A percentile compares a stretch with the other conserved stretches of the same genome.
phyloP scores from a whole-genome alignment of 305 asterid species.

The Plantago coronopus region DNA sequence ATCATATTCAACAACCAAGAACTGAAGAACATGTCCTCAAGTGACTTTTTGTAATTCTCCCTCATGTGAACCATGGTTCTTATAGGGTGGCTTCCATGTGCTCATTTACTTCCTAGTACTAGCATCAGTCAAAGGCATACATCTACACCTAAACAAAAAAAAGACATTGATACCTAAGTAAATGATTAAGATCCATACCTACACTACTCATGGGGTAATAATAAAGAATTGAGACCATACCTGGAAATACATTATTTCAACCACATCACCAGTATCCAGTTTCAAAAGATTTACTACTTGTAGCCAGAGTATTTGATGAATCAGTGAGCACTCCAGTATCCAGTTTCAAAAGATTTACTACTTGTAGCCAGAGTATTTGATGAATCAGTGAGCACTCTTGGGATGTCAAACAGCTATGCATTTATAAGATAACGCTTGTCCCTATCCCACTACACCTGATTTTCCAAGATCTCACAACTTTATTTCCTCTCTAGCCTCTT shows the following conservation, averaged over 20 bases:
- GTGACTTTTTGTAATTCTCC: conserved; percentile 41
- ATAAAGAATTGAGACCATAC: conserved; percentile 12
- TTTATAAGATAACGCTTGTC: conserved; percentile 9
- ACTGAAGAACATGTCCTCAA: conserved; percentile 33
- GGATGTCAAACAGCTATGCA: conserved; percentile 11
- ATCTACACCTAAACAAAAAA: conserved; percentile 23
- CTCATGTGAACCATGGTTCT: conserved; percentile 63
- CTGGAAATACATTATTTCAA: conserved; percentile 18
- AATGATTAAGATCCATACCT: conserved; percentile 39
- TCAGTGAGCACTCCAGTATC: conserved; percentile 24
- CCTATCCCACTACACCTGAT: background rate
- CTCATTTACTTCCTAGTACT: conserved; percentile 36
- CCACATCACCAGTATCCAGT: conserved; percentile 26
- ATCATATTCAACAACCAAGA: conserved; percentile 23
- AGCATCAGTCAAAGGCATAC: conserved; percentile 26
- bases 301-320: conserved; percentile 17
- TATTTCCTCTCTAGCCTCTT: conserved; percentile 7
- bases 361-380: conserved; percentile 14
- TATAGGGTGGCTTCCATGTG: conserved; percentile 80
- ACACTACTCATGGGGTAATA: conserved; percentile 24
- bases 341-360: conserved; percentile 20
- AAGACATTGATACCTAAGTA: conserved; percentile 26
- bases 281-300: conserved; percentile 10
- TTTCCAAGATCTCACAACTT: conserved; percentile 14
- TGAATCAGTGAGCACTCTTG: conserved; percentile 22